A percentile compares a stretch with the other conserved stretches of the same genome.
Conservation (phyloP, 2,329 filamentous ascomycete species). For the Trichoderma lentiforme region DNA sequence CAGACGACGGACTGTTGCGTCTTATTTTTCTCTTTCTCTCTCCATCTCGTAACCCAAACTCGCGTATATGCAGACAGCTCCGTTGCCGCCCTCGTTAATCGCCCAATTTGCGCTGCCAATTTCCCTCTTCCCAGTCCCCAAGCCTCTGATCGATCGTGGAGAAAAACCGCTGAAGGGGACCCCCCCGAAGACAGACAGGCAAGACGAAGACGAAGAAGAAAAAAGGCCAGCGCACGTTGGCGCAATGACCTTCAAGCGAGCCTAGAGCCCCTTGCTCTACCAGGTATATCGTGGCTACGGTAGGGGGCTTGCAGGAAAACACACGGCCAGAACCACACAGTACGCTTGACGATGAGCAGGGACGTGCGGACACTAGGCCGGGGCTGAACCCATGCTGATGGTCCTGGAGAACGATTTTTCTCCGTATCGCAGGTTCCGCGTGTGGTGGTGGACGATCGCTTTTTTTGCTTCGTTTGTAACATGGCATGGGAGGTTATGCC, state of each 20-base stretch:
- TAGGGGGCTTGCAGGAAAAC: neutral
- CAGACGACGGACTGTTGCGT: neutral
- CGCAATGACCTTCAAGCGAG: constrained; percentile 7
- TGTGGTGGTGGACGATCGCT: neutral
- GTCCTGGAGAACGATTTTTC: neutral
- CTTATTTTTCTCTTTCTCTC: neutral
- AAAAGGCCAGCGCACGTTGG: neutral
- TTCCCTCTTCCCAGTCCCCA: neutral
- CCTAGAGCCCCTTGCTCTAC: neutral
- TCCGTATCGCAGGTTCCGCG: constrained; percentile 10
- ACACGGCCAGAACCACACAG: constrained; percentile 4
- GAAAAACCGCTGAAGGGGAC: neutral
- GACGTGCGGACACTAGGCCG: neutral
- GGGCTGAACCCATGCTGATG: neutral
- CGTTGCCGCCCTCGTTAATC: constrained; percentile 6
- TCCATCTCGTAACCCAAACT: neutral
- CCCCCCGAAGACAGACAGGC: neutral
- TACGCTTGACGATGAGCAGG: neutral
- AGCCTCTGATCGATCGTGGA: constrained; percentile 11
- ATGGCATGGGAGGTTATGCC: neutral
- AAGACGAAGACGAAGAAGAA: neutral
- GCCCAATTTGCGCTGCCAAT: neutral
- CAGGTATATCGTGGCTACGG: constrained; percentile 3
- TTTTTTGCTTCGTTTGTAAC: neutral
- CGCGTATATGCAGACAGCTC: neutral